Conservation (phyloP, 1,284 basidiomycete species). For the Coniferiporia weirii region DNA sequence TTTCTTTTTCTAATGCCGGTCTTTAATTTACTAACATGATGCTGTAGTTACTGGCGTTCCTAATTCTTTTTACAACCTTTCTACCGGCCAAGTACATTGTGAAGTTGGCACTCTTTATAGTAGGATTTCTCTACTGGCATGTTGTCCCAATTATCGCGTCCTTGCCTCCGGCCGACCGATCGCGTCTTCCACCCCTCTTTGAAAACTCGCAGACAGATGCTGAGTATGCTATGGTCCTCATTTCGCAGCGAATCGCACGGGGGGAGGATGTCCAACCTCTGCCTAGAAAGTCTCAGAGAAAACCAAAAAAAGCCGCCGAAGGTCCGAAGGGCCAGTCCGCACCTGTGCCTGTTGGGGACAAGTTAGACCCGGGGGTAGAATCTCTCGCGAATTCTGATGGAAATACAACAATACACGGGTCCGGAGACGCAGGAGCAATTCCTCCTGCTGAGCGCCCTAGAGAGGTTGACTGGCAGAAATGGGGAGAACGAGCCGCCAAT, state of each 20-base stretch:
- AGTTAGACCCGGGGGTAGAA: slow-evolving; percentile 4
- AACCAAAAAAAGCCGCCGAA: slow-evolving; percentile 11
- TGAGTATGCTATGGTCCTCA: slow-evolving; percentile 63
- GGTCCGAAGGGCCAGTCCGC: slow-evolving; percentile 15
- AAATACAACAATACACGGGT: neutral
- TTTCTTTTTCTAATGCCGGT: neutral
- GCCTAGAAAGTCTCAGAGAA: slow-evolving; percentile 15
- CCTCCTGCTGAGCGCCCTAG: neutral
- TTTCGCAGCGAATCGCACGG: slow-evolving; percentile 51
- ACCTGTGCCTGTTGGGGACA: neutral
- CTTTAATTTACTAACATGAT: neutral
- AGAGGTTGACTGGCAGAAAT: slow-evolving; percentile 48
- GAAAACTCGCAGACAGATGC: slow-evolving; percentile 56
- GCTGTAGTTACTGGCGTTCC: slow-evolving; percentile 31
- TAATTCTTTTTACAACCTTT: slow-evolving; percentile 37
- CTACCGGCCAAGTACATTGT: slow-evolving; percentile 46
- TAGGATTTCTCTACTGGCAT: slow-evolving; percentile 61
- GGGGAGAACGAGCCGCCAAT: slow-evolving; percentile 40
- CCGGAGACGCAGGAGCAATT: slow-evolving; percentile 15
- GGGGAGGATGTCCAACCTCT: slow-evolving; percentile 42
- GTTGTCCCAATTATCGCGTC: slow-evolving; percentile 49
- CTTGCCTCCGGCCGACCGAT: slow-evolving; percentile 41
- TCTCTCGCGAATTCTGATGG: slow-evolving; percentile 12
- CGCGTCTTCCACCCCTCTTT: slow-evolving; percentile 44
- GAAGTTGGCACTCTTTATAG: slow-evolving; percentile 40